Evolutionary conservation across 306 rosid species (phyloP).

Genomic region (Cicer chorassanicum): DNA sequence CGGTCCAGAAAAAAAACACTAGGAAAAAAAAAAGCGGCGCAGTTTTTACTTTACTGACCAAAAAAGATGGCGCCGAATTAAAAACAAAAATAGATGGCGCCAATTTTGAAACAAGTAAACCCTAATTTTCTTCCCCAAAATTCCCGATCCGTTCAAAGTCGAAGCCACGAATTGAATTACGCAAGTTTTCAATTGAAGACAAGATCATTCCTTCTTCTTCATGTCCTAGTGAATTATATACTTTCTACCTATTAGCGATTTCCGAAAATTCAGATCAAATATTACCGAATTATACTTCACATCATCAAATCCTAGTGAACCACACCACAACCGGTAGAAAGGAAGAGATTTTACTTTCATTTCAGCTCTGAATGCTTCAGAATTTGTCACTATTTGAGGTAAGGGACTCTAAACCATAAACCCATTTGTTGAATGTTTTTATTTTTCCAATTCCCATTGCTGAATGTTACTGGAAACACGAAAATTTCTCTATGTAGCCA

Average conservation of each 20-base stretch:
- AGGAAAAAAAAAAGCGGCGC: too few species aligned
- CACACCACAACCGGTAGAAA: neutral
- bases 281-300: neutral
- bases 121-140: slow-evolving; percentile 29
- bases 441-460: neutral
- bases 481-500: neutral
- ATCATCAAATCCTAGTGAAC: slow-evolving; percentile 5
- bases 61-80: slow-evolving; percentile 16
- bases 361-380: neutral
- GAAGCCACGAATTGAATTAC: neutral
- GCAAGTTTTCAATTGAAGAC: neutral
- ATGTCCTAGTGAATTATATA: neutral
- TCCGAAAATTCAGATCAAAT: neutral
- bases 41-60: neutral
- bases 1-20: too few species aligned
- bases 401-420: neutral
- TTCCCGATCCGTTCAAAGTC: neutral
- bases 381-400: neutral
- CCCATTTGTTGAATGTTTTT: neutral
- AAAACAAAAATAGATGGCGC: slow-evolving; percentile 1
- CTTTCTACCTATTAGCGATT: neutral
- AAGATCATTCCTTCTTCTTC: neutral
- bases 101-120: slow-evolving; percentile 25
- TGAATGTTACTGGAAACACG: neutral
- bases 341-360: neutral